A percentile compares a stretch with the other conserved stretches of the same genome.
phyloP scores from a whole-genome alignment of 75 land plant genomes.

The Pseudotsuga menziesii region DNA sequence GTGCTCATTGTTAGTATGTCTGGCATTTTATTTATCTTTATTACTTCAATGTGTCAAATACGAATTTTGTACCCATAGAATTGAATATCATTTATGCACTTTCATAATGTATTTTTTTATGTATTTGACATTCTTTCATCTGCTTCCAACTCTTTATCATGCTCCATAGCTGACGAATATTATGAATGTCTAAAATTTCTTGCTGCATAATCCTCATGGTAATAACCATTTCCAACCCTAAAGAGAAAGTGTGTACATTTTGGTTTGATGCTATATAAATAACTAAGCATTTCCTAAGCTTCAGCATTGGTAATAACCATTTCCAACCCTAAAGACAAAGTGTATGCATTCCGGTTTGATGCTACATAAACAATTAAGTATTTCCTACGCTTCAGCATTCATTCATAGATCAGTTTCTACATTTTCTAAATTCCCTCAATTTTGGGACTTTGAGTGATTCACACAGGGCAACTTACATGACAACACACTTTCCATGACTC shows the following conservation, averaged over 20 bases:
- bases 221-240: background rate
- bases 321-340: background rate
- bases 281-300: background rate
- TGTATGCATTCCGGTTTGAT: background rate
- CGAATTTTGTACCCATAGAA: too few relatives aligned
- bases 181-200: background rate
- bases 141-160: background rate
- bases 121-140: too few relatives aligned
- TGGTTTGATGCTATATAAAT: background rate
- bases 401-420: background rate
- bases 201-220: background rate
- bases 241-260: background rate
- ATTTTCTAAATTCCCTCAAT: background rate
- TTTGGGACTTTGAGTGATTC: background rate
- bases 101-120: too few relatives aligned
- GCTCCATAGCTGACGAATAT: background rate
- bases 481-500: slow-evolving; percentile 5
- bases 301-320: background rate
- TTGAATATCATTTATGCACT: too few relatives aligned
- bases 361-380: background rate
- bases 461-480: slow-evolving; percentile 1
- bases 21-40: too few relatives aligned
- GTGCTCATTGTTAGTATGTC: too few relatives aligned
- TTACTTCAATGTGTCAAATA: too few relatives aligned
- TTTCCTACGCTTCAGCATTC: background rate